phyloP scores from a whole-genome alignment of 2,329 filamentous ascomycete species.

The Alternaria sp. region DNA sequence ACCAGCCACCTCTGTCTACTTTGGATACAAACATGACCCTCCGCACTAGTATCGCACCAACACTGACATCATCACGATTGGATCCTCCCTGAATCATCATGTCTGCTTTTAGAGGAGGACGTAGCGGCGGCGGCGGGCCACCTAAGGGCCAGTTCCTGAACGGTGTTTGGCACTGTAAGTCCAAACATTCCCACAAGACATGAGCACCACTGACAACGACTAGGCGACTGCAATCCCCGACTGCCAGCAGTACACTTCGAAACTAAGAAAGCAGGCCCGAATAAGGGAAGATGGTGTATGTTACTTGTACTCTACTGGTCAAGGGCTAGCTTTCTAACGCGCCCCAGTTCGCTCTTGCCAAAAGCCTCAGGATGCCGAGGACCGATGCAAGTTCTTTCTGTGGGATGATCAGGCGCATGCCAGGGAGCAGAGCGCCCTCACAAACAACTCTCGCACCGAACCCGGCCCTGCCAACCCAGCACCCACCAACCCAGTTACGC shows the following conservation, averaged over 20 bases:
- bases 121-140: slow-evolving; percentile 8
- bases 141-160: slow-evolving; percentile 29
- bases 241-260: slow-evolving; percentile 62
- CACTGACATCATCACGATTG: background rate
- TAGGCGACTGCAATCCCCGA: slow-evolving; percentile 62
- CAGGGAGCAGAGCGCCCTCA: slow-evolving; percentile 56
- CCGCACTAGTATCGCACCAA: background rate
- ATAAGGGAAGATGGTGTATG: slow-evolving; percentile 61
- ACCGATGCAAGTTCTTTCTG: slow-evolving; percentile 63
- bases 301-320: background rate
- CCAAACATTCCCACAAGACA: background rate
- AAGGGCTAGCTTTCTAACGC: slow-evolving; percentile 10
- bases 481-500: slow-evolving; percentile 12
- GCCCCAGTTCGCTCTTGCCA: slow-evolving; percentile 63
- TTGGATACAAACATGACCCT: background rate
- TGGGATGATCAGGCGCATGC: slow-evolving; percentile 61
- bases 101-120: slow-evolving; percentile 21
- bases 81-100: slow-evolving; percentile 10
- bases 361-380: slow-evolving; percentile 43
- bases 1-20: background rate
- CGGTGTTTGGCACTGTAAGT: slow-evolving; percentile 38
- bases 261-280: slow-evolving; percentile 63
- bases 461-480: slow-evolving; percentile 15
- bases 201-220: slow-evolving; percentile 11
- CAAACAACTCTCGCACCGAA: slow-evolving; percentile 58